Evolutionary conservation across 2,329 filamentous ascomycete species (phyloP), one percentile per base, ranked within the genome.

Genomic region (Fusarium metavorans): DNA sequence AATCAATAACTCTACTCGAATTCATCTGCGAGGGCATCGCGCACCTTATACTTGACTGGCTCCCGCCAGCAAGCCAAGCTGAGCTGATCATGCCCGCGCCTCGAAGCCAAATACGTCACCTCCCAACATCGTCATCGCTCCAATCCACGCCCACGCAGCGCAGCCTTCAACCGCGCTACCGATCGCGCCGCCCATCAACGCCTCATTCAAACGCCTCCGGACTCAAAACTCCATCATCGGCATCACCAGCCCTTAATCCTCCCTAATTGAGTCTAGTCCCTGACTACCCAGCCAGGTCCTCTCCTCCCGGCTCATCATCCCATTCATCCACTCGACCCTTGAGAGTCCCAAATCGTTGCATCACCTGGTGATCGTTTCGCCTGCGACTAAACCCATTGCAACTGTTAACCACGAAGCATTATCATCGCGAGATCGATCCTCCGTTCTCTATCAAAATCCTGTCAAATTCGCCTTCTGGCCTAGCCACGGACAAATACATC

Each of bases 101-200:
- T 77, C 75, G 59, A 37, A 30, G 64, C 16, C 57, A 60, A 62
- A 69, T 78, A 78, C 76, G 76, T 77, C 76, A 78, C 76, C 76
- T 54, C 61, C 56, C 60, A 63, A 20, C 72, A 50, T 64, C 76
- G 76, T 78, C 76, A 78, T 78, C 74, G 57, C 60, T 48, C 60
- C 11, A 50, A 34, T 30, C 43, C 52, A 35, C 23, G 39, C 34
- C 43, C 32, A 35, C 23, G 23, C 43, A 52, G 20, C 41, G 11
- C 20, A 23, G 25, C 48, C 43, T 52, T 48, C 66, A 57, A 13
- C 8, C 34, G 39, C 45, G 34, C 52, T 57, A 56, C 30, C 32
- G 34, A 48, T 66, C 62, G n/a, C 67, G 50, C 66, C 41, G 50
- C 66, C 32, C 56, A 45, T 60, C 61, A 60, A 45, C 37, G 37